Evolutionary conservation across 2,329 filamentous ascomycete species (phyloP), one percentile per base, ranked within the genome.

Genomic region (Alternaria gaisen): DNA sequence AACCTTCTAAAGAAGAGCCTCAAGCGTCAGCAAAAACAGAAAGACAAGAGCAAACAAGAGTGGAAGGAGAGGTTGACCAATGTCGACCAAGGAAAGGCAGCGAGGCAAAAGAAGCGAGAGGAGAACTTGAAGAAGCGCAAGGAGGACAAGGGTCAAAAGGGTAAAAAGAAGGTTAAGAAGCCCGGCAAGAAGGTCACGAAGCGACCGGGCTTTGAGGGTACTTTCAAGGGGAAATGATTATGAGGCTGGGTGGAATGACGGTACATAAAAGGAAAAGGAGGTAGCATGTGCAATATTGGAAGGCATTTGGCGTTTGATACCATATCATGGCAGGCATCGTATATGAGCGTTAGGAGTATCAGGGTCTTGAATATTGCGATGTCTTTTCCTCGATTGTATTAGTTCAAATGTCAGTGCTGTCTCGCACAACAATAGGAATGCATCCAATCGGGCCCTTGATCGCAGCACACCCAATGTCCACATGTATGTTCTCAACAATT

Each of bases 31-130:
- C 93, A 97, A 73, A 88, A 90, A 68, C 83, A 87, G 53, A 98
- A 97, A 87, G 90, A 90, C 80, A 97, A 95, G 87, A 96, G 92
- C 76, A 92, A 93, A 78, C 90, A 91, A 75, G 93, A 95, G 74
- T 98, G 95, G 83, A 80, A 80, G 56, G 82, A 84, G 58, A 72
- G 83, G 16, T 71, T 81, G 20, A 80, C 81, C 34, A 79, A 76
- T 30, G 80, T 84, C 1, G 71, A 79, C 47, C 82, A 83, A 70
- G 80, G 81, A 57, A 80, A 81, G 69, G 81, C 82, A 64, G 78
- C 79, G 68, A 81, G 79, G 66, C 81, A 84, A 72, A 84, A 83
- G 79, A 82, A 80, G 75, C 75, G 82, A 18, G 82, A 84, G 68
- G 77, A 79, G 44, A 84, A 84, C 65, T 65, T 98, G 50, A 86